A percentile compares a stretch with the other conserved stretches of the same genome.
These are phyloP conservation scores for Suhomyces pyralidae DNA, from an alignment of 805 yeast species.

Conservation along the genomic window DNA sequence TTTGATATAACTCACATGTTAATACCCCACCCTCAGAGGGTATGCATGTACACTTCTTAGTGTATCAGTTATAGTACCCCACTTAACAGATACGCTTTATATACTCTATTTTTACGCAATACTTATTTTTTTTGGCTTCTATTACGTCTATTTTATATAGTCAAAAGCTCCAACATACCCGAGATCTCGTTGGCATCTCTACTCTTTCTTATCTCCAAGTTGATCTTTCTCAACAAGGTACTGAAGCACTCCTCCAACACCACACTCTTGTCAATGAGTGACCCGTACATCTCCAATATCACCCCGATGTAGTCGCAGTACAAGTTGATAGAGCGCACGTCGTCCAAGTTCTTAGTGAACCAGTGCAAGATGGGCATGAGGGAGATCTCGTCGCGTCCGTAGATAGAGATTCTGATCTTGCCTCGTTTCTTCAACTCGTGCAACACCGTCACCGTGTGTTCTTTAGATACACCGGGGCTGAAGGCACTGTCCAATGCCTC, in stretches of 20 bases:
- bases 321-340: constrained; percentile 64
- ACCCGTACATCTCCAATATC: constrained; percentile 71
- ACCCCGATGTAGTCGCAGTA: constrained; percentile 68
- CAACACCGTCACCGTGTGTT: constrained; percentile 75
- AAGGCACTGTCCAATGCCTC: constrained; percentile 91
- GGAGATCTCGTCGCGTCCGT: constrained; percentile 80
- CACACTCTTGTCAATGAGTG: constrained; percentile 68
- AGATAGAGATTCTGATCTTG: constrained; percentile 75
- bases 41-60: too few species aligned
- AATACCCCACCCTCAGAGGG: too few species aligned
- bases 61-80: too few species aligned
- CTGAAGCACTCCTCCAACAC: constrained; percentile 71
- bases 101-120: too few species aligned
- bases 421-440: constrained; percentile 87
- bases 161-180: constrained; percentile 89
- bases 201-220: constrained; percentile 70
- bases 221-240: constrained; percentile 58
- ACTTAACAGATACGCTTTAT: too few species aligned
- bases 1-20: too few species aligned
- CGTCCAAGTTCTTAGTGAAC: constrained; percentile 75
- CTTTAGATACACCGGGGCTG: constrained; percentile 72
- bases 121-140: too few species aligned
- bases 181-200: constrained; percentile 84
- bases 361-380: constrained; percentile 85
- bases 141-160: constrained; percentile 36